Evolutionary conservation across 495 filamentous ascomycete species (phyloP).

Genomic region (Chaetomium fimeti): DNA sequence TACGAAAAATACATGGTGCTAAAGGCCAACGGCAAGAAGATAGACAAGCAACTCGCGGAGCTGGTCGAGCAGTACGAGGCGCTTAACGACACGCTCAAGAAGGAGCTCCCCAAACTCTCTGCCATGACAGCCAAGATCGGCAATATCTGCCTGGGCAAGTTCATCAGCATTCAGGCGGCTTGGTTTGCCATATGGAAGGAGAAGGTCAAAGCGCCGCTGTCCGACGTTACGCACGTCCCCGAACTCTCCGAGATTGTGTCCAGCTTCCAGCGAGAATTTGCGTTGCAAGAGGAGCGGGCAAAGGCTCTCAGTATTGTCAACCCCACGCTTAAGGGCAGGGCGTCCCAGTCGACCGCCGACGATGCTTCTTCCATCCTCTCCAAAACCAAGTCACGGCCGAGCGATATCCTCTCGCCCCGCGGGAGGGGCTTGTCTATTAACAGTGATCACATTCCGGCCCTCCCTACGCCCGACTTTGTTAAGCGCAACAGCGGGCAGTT

Average conservation of each 20-base stretch:
- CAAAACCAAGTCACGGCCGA: constrained; percentile 41
- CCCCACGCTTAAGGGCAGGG: constrained; percentile 41
- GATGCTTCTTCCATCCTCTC: constrained; percentile 41
- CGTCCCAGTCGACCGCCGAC: constrained; percentile 50
- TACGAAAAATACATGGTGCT: constrained; percentile 64
- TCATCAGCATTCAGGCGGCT: constrained; percentile 73
- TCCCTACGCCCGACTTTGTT: constrained; percentile 56
- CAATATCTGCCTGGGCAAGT: constrained; percentile 73
- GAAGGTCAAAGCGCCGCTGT: constrained; percentile 73
- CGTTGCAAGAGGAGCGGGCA: constrained; percentile 54
- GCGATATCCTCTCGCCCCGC: constrained; percentile 42
- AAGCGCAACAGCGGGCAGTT: constrained; percentile 58
- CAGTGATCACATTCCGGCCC: constrained; percentile 62
- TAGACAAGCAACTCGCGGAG: constrained; percentile 76
- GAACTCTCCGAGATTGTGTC: constrained; percentile 64
- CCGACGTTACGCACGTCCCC: constrained; percentile 59
- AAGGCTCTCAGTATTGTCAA: constrained; percentile 51
- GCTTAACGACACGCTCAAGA: constrained; percentile 86
- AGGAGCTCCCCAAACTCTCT: constrained; percentile 87
- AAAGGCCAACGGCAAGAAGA: constrained; percentile 70
- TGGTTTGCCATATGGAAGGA: constrained; percentile 79
- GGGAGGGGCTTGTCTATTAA: constrained; percentile 59
- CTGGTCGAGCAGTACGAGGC: constrained; percentile 83
- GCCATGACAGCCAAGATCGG: constrained; percentile 72
- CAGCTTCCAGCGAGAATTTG: constrained; percentile 72